These are phyloP conservation scores for Pythium biforme DNA, from an alignment of 352 stramenopile genomes.

Conservation along the genomic window DNA sequence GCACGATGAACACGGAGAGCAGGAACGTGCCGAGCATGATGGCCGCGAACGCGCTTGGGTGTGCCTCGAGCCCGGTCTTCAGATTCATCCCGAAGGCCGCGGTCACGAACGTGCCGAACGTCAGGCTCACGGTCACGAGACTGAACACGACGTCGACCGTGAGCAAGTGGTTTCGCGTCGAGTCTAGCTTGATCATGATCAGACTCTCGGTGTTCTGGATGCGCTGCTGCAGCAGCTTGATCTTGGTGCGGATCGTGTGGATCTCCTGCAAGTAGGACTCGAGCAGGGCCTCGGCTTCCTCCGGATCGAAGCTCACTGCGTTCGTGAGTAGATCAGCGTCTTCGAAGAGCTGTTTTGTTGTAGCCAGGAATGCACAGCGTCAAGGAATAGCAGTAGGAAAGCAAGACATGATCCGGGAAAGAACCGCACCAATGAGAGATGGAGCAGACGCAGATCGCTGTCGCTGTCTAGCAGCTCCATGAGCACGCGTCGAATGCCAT, in stretches of 20 bases:
- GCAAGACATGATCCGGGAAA: background rate
- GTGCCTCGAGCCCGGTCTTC: constrained; percentile 10
- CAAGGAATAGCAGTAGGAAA: background rate
- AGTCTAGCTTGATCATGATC: constrained; percentile 72
- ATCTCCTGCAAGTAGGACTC: constrained; percentile 84
- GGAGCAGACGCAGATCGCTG: constrained; percentile 64
- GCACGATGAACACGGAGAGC: constrained; percentile 8
- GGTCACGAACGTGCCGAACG: constrained; percentile 56
- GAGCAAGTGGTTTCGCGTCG: constrained; percentile 62
- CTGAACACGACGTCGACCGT: constrained; percentile 56
- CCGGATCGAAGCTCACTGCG: constrained; percentile 44
- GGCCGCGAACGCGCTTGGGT: constrained; percentile 1
- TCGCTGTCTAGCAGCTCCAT: constrained; percentile 76
- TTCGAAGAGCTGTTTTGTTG: background rate
- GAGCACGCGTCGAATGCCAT: constrained; percentile 52
- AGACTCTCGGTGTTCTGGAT: constrained; percentile 75
- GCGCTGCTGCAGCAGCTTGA: constrained; percentile 58
- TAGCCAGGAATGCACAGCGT: background rate
- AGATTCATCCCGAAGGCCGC: constrained; percentile 71
- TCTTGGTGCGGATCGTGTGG: constrained; percentile 71
- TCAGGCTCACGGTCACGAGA: constrained; percentile 54
- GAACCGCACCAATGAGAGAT: constrained; percentile 61
- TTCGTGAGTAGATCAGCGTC: constrained; percentile 4
- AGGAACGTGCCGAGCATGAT: constrained; percentile 1
- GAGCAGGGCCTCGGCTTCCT: constrained; percentile 75